These are phyloP conservation scores for Solanum corneliomulleri DNA, from an alignment of 257 asterid genomes.

Conservation along the genomic window DNA sequence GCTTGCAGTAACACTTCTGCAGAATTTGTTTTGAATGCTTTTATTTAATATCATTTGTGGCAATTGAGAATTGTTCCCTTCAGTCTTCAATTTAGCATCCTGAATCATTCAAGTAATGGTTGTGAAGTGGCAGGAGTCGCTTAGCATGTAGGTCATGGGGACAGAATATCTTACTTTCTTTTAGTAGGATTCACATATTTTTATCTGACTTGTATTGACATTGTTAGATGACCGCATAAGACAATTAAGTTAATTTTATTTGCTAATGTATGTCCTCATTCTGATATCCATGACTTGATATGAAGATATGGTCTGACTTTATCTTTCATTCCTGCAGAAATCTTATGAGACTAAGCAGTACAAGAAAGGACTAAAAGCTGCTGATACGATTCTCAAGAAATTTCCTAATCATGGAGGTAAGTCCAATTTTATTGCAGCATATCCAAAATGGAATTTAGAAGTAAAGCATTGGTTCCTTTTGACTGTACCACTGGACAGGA, in stretches of 20 bases:
- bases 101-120: neutral
- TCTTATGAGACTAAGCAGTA: slow-evolving; percentile 95
- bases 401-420: slow-evolving; percentile 99
- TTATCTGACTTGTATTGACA: neutral
- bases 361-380: slow-evolving; percentile 96
- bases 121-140: neutral
- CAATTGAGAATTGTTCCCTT: neutral
- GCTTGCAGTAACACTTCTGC: neutral
- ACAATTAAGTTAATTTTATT: neutral
- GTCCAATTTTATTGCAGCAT: slow-evolving; percentile 6
- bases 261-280: neutral
- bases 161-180: neutral
- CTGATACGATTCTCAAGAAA: slow-evolving; percentile 89
- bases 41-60: neutral
- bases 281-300: neutral
- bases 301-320: neutral
- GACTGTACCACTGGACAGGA: neutral
- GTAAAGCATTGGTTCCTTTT: neutral
- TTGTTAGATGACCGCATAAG: neutral
- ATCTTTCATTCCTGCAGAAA: slow-evolving; percentile 53
- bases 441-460: neutral
- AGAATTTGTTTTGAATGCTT: neutral
- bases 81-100: neutral
- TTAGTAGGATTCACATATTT: neutral
- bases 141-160: neutral